Base-by-base conservation (phyloP, 176 grass and related monocot species). In the Ensete ventricosum region DNA sequence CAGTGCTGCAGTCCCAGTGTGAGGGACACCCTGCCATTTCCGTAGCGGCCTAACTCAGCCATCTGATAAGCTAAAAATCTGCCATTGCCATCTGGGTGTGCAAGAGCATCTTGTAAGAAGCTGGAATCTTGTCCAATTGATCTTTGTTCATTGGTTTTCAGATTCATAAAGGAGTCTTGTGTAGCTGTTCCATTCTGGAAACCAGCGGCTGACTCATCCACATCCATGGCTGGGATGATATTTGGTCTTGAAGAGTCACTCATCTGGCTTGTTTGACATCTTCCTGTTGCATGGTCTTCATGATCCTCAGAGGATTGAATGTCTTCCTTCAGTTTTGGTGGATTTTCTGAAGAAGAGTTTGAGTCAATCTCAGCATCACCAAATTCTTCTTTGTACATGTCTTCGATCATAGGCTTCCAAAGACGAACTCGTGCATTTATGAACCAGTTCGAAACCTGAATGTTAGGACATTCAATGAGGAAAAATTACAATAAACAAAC, bases 321-420 rank as follows among this genome's bases (percentile, higher is more conserved):
- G 73, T 94, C 92, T 55, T 89, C 86, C 75, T 85, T 90, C 25
- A 78, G 82, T 55, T 71, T 86, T 54, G 87, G 74, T n/a, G 50
- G 52, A 50, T 88, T 89, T 73, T 95, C 96, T 1, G 88, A 91
- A 22, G 93, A 96, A 20, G 91, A 99, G 79, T 95, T 99, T 21
- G 88, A 91, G 34, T 89, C 88, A 13, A 88, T 81, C 64, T 99
- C 96, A 9, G 50, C 79, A 21, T 97, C 88, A 17, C 96, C 91
- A 54, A 76, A 84, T 73, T 99, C 96, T 89, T 99, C 96, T 87
- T 91, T 99, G 58, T 99, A 89, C 96, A 99, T 99, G 81, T 95
- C 91, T 77, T 99, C 96, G 2, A 99, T 95, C 96, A 99, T 99
- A 19, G 96, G 96, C 71, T 99, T 99, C 96, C 96, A 99, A 9